Evolutionary conservation across 441 rosid genomes (phyloP).

Genomic region (Populus hybrid): DNA sequence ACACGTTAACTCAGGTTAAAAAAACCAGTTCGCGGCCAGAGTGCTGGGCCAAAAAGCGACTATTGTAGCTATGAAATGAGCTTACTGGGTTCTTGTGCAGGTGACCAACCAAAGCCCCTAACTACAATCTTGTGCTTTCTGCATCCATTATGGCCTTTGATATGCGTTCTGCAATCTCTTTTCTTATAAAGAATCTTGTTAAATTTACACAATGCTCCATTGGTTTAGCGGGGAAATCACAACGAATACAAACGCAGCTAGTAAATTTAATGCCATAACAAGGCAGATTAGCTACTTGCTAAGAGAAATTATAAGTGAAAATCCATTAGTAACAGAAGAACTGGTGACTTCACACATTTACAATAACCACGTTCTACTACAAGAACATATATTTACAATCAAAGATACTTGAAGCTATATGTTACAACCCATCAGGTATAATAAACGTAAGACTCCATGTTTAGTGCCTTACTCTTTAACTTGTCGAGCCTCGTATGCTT

Average conservation of each 20-base stretch:
- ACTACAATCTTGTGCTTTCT: neutral
- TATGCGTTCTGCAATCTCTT: neutral
- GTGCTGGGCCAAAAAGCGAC: no score
- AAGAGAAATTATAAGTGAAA: no score
- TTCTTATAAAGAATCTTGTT: neutral
- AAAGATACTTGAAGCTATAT: neutral
- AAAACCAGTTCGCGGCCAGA: no score
- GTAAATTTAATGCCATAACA: no score
- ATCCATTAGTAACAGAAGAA: no score
- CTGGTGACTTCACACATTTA: neutral
- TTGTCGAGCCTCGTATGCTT: neutral
- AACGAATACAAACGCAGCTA: no score
- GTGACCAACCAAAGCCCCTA: neutral
- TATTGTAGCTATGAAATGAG: no score
- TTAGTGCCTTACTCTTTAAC: neutral
- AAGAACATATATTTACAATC: constrained; percentile 5
- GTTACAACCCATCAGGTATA: neutral
- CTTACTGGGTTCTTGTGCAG: neutral
- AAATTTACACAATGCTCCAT: no score
- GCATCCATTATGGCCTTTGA: neutral
- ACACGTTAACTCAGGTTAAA: no score
- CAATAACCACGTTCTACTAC: neutral
- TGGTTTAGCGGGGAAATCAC: no score
- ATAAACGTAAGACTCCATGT: neutral
- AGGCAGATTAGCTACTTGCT: no score